A percentile compares a stretch with the other conserved stretches of the same genome.
Conservation (phyloP, 495 filamentous ascomycete genomes). For the Talaromyces proteolyticus region DNA sequence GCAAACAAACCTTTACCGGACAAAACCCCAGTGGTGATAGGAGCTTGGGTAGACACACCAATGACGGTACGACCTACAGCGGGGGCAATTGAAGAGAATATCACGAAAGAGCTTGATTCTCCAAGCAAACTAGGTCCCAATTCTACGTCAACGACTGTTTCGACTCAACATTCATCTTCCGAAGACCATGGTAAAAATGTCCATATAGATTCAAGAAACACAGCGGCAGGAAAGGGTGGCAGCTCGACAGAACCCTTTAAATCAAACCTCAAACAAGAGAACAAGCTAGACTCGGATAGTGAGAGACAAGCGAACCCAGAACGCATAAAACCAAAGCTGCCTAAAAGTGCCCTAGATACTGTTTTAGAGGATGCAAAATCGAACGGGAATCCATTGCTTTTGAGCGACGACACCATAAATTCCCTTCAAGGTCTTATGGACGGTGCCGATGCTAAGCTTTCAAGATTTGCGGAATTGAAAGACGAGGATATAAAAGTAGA, state of each 20-base stretch:
- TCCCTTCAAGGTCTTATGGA: constrained; percentile 54
- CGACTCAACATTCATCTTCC: background rate
- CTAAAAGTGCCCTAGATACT: constrained; percentile 44
- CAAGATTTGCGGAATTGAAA: constrained; percentile 18
- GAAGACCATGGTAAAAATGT: background rate
- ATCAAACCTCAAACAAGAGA: constrained; percentile 9
- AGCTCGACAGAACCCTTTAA: background rate
- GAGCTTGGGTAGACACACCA: constrained; percentile 49
- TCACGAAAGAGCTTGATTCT: constrained; percentile 2
- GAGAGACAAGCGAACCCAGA: constrained; percentile 9
- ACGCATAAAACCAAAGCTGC: constrained; percentile 34
- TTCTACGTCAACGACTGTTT: constrained; percentile 7
- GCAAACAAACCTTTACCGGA: constrained; percentile 27
- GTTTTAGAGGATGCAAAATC: constrained; percentile 48
- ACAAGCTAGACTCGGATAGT: constrained; percentile 5
- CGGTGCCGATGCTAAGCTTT: constrained; percentile 22
- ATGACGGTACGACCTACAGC: constrained; percentile 34
- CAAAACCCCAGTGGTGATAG: constrained; percentile 44
- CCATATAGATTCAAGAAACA: background rate
- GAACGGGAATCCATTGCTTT: constrained; percentile 33
- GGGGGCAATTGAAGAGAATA: constrained; percentile 19
- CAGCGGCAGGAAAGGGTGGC: background rate
- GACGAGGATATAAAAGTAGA: constrained; percentile 17
- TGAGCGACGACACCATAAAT: constrained; percentile 57
- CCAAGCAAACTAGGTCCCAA: constrained; percentile 2